These are phyloP conservation scores for Fagopyrum tataricum DNA, from an alignment of 148 eudicot genomes.

Conservation along the genomic window DNA sequence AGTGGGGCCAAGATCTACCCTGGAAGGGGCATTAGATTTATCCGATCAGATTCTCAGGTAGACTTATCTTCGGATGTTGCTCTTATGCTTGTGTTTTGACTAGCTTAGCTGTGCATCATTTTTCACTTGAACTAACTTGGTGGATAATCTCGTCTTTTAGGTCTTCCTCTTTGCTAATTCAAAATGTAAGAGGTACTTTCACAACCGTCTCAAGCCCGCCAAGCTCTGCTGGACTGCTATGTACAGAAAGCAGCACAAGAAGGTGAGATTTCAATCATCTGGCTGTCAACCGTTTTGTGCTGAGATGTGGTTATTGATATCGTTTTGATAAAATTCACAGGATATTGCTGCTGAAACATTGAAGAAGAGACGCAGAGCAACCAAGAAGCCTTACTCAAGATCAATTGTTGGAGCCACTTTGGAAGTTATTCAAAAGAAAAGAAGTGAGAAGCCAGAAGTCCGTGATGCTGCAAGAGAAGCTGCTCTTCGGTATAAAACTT, in stretches of 20 bases:
- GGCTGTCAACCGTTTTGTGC: neutral
- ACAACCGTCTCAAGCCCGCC: constrained; percentile 40
- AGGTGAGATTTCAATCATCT: neutral
- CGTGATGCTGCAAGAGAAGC: constrained; percentile 70
- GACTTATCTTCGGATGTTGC: neutral
- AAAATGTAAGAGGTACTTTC: constrained; percentile 49
- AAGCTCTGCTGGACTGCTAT: constrained; percentile 40
- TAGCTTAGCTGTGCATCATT: neutral
- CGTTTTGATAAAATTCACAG: constrained; percentile 13
- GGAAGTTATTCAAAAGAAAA: constrained; percentile 60
- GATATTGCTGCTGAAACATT: constrained; percentile 52
- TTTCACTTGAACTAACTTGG: neutral
- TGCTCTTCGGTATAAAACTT: constrained; percentile 44
- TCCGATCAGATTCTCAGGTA: constrained; percentile 8
- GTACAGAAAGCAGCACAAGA: constrained; percentile 16
- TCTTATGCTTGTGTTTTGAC: neutral
- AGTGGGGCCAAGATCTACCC: neutral
- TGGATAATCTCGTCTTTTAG: neutral
- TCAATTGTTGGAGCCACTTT: constrained; percentile 58
- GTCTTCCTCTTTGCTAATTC: constrained; percentile 31
- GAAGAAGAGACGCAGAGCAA: constrained; percentile 57
- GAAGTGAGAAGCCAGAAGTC: constrained; percentile 57
- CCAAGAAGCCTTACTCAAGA: constrained; percentile 66
- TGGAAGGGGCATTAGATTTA: neutral
- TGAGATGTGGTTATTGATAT: neutral